Conservation (phyloP, 495 filamentous ascomycete species). For the Podospora australis region DNA sequence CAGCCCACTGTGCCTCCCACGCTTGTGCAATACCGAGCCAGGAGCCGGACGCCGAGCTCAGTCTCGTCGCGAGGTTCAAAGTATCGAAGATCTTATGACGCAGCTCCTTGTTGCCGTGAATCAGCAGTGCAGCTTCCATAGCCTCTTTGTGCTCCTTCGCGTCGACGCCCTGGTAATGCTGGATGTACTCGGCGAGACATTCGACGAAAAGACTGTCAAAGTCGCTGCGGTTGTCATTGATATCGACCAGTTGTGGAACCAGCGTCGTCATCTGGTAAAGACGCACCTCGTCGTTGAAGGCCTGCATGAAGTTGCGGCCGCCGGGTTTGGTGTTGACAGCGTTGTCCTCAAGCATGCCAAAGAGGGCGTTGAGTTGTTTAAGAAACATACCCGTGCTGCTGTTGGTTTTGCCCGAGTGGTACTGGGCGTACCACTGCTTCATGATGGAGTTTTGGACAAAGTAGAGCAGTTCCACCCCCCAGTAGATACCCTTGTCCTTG, state of each 20-base stretch:
- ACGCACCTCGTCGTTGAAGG: neutral
- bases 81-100: neutral
- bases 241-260: neutral
- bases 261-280: neutral
- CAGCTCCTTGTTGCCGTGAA: neutral
- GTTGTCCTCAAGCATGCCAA: neutral
- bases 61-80: neutral
- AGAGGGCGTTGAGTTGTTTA: neutral
- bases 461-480: neutral
- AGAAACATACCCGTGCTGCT: neutral
- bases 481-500: neutral
- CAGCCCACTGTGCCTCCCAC: too few species aligned
- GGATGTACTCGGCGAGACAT: neutral
- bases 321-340: neutral
- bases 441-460: neutral
- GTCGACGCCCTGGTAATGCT: neutral
- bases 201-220: neutral
- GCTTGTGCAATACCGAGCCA: too few species aligned
- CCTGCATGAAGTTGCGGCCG: slow-evolving; percentile 18
- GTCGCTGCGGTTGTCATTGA: neutral
- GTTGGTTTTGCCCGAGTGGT: neutral
- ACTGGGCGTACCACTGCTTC: neutral
- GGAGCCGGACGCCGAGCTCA: neutral
- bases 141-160: neutral
- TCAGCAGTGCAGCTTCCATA: neutral